phyloP scores from a whole-genome alignment of 2,329 filamentous ascomycete species.

The Talaromyces albobiverticillius region DNA sequence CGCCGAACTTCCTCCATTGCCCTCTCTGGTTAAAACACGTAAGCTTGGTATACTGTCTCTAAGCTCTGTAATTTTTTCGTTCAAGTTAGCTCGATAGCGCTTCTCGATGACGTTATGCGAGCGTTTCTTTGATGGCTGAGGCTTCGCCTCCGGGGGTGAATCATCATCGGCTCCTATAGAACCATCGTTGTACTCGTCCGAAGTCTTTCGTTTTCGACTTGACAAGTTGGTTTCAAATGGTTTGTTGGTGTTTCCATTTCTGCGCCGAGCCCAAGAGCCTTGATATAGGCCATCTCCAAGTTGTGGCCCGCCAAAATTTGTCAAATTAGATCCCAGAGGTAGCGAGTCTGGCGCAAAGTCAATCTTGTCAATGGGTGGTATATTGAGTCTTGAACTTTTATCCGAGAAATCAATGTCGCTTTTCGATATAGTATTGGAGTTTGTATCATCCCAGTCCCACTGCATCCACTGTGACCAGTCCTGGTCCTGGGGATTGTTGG shows the following conservation, averaged over 20 bases:
- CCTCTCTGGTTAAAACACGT: constrained; percentile 71
- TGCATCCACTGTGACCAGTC: constrained; percentile 47
- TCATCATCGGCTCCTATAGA: constrained; percentile 45
- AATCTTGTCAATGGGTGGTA: constrained; percentile 7
- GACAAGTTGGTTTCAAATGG: constrained; percentile 19
- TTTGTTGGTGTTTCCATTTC: constrained; percentile 14
- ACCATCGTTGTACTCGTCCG: constrained; percentile 48
- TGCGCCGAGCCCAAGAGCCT: constrained; percentile 13
- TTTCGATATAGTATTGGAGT: constrained; percentile 29
- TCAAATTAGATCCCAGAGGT: neutral
- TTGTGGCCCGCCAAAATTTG: neutral
- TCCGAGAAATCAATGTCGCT: constrained; percentile 23
- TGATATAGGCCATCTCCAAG: neutral
- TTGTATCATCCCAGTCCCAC: constrained; percentile 38
- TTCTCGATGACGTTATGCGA: constrained; percentile 99
- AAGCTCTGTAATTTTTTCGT: constrained; percentile 92
- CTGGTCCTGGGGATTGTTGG: constrained; percentile 29
- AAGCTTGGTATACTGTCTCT: constrained; percentile 89
- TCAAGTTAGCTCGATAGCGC: constrained; percentile 90
- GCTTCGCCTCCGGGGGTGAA: constrained; percentile 40
- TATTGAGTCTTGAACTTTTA: constrained; percentile 18
- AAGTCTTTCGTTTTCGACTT: constrained; percentile 68
- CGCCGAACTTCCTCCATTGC: constrained; percentile 39
- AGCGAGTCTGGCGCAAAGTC: constrained; percentile 1
- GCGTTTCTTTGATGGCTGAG: constrained; percentile 77